Evolutionary conservation across 1,139 yeast genomes (phyloP).

Genomic region (Debaryomyces singareniensis): DNA sequence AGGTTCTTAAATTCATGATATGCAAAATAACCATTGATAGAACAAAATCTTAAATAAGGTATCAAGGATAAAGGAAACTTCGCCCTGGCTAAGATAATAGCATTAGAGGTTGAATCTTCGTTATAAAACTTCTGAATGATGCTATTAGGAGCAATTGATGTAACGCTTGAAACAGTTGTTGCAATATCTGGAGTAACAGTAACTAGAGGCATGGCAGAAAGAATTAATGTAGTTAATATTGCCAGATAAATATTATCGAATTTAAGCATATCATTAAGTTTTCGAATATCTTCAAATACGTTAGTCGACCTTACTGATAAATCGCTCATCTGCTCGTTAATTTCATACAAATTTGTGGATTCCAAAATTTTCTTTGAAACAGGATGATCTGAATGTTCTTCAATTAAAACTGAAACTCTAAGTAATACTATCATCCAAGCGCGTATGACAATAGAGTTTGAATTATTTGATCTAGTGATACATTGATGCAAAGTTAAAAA

Average conservation of each 20-base stretch:
- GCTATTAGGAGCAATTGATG: slow-evolving; percentile 49
- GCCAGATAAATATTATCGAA: slow-evolving; percentile 53
- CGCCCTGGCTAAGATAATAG: slow-evolving; percentile 58
- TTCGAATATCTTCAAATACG: slow-evolving; percentile 40
- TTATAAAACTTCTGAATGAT: slow-evolving; percentile 55
- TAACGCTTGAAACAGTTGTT: slow-evolving; percentile 41
- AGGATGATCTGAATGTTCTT: slow-evolving; percentile 20
- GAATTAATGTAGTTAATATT: slow-evolving; percentile 52
- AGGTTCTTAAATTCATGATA: slow-evolving; percentile 54
- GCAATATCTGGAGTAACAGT: slow-evolving; percentile 53
- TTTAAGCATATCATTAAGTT: slow-evolving; percentile 37
- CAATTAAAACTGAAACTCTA: slow-evolving; percentile 45
- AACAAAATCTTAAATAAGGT: slow-evolving; percentile 57
- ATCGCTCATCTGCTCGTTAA: slow-evolving; percentile 15
- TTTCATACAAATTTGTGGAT: slow-evolving; percentile 9
- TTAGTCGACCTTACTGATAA: slow-evolving; percentile 42
- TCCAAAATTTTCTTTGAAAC: slow-evolving; percentile 6
- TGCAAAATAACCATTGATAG: slow-evolving; percentile 64
- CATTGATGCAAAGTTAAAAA: slow-evolving; percentile 36
- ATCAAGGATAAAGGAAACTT: slow-evolving; percentile 67
- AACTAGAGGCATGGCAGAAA: slow-evolving; percentile 58
- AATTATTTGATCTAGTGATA: slow-evolving; percentile 19
- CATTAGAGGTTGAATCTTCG: slow-evolving; percentile 46
- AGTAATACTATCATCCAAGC: slow-evolving; percentile 68
- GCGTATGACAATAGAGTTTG: slow-evolving; percentile 49